These are phyloP conservation scores for Isatis lusitanica DNA, from an alignment of 441 rosid genomes.

Conservation along the genomic window DNA sequence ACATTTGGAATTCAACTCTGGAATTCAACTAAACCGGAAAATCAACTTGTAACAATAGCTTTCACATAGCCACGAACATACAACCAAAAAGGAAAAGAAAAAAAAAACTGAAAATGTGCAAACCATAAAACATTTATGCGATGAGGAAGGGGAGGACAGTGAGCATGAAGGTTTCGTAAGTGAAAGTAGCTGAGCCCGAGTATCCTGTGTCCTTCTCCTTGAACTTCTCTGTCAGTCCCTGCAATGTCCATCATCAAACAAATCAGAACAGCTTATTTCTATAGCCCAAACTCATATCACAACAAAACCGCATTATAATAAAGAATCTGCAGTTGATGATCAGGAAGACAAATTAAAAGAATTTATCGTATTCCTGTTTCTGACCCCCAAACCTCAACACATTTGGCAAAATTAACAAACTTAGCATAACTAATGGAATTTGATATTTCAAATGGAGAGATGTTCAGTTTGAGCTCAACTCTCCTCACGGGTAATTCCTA, in stretches of 20 bases:
- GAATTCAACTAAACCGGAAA: slow-evolving; percentile 7
- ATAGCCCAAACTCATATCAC: not conserved
- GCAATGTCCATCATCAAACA: slow-evolving; percentile 21
- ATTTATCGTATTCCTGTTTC: not conserved
- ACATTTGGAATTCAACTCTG: slow-evolving; percentile 8
- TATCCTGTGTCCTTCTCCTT: slow-evolving; percentile 65
- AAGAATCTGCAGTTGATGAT: not conserved
- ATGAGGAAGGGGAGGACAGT: slow-evolving; percentile 78
- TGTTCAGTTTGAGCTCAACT: not conserved
- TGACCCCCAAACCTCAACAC: not conserved
- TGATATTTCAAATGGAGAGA: not conserved
- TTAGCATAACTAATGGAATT: not conserved
- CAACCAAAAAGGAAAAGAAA: not conserved
- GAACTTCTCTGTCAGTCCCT: slow-evolving; percentile 86
- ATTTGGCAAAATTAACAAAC: slow-evolving; percentile 1
- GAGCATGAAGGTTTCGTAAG: slow-evolving; percentile 74
- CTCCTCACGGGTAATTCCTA: not conserved
- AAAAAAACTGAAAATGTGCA: not conserved
- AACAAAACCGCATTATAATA: not conserved
- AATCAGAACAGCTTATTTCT: not conserved
- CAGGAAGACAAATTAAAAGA: not conserved
- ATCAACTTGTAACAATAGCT: slow-evolving; percentile 30
- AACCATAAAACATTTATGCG: slow-evolving; percentile 39
- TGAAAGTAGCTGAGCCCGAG: slow-evolving; percentile 75
- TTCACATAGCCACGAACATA: slow-evolving; percentile 8